phyloP scores from a whole-genome alignment of 352 stramenopile species.

The Phytophthora europaea region DNA sequence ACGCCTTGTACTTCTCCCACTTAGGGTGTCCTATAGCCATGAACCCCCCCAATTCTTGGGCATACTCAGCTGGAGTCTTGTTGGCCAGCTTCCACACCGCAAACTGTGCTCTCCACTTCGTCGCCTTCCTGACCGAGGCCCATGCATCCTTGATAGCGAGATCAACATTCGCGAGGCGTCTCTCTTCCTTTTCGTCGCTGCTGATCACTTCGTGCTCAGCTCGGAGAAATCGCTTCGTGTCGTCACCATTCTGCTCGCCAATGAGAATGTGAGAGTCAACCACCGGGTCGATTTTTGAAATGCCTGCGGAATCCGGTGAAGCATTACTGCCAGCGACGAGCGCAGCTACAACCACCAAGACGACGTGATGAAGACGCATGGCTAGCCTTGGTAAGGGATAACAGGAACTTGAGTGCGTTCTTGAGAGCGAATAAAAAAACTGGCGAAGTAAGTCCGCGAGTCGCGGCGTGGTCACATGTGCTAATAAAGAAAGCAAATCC shows the following conservation, averaged over 20 bases:
- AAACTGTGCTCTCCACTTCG: slow-evolving; percentile 1
- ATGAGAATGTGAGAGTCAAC: background rate
- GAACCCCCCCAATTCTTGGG: background rate
- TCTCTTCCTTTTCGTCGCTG: background rate
- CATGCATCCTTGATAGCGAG: background rate
- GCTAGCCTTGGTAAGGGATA: background rate
- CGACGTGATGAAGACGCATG: background rate
- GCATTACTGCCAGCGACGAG: background rate
- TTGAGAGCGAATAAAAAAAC: background rate
- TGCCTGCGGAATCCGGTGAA: background rate
- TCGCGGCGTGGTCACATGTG: background rate
- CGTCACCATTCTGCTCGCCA: background rate
- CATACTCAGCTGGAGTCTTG: background rate
- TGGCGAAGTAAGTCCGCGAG: background rate
- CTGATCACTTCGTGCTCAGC: background rate
- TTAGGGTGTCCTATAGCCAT: background rate
- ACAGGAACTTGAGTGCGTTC: background rate
- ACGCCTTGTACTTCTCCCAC: background rate
- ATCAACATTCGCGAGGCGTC: background rate
- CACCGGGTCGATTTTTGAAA: background rate
- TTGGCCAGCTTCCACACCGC: background rate
- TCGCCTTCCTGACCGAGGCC: background rate
- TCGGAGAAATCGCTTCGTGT: background rate
- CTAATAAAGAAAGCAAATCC: background rate
- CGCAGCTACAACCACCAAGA: background rate